Evolutionary conservation across 768 basidiomycete species (phyloP), one percentile per base, ranked within the genome.

Genomic region (Leucocoprinus birnbaumii): DNA sequence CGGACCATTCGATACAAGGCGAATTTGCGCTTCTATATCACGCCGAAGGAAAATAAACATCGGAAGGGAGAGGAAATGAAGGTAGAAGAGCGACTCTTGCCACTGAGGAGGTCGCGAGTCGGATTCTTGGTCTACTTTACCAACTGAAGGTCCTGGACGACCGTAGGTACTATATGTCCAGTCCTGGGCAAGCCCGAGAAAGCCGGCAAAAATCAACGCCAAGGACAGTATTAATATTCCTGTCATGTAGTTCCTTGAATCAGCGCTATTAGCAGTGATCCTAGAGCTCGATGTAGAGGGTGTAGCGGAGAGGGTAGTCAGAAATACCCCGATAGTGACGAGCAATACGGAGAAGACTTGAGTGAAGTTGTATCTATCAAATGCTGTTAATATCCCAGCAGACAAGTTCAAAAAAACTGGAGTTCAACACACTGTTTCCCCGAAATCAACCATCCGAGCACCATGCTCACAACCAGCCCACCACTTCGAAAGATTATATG

Each of bases 401-500:
- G 43, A 16, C 16, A 54, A 10, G n/a, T 45, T n/a, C n/a, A 10
- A 46, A 59, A 34, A 31, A 46, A 13, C 19, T 35, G 47, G 44
- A 37, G 27, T 14, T n/a, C 10, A 21, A 68, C 82, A 52, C 57
- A 88, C 83, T 78, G 79, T 67, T 86, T 89, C 2, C 80, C 77
- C 1, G 73, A 79, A 16, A 92, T 57, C 2, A 87, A 52, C 77
- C 83, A 87, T 1, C 92, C 93, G 48, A 94, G 77, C 13, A 88
- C 25, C 84, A 98, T 87, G 62, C 86, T 93, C 25, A 94, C 76
- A 27, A 92, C 81, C 52, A 96, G 73, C 0, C 94, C 94, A 0
- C 90, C 94, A 61, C 90, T 92, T 40, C 94, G 80, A 65, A 96
- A 96, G 57, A 98, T 89, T 67, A 98, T 96, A 70, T 98, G 94